Percentiles rank a stretch among this genome's conserved stretches.
Conservation (phyloP, 257 asterid species). For the Oldenlandia corymbosa region DNA sequence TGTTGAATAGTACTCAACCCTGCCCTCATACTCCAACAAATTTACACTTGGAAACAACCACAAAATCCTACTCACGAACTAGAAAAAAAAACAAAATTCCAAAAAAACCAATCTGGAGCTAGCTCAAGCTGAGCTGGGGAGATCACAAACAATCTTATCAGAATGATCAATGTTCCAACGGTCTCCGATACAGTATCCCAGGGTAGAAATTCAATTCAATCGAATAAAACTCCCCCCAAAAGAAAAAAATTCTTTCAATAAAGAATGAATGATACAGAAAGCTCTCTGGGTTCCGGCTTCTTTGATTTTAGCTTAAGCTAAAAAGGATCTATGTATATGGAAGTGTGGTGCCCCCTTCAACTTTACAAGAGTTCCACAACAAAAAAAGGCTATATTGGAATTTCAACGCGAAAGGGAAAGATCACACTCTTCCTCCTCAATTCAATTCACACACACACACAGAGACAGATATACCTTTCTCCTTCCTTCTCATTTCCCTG, state of each 20-base stretch:
- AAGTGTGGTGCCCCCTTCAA: neutral
- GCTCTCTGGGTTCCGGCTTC: neutral
- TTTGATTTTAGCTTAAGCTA: neutral
- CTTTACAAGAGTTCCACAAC: neutral
- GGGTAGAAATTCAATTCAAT: neutral
- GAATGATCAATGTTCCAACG: too few relatives aligned
- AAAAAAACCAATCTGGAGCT: neutral
- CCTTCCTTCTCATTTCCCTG: constrained; percentile 19
- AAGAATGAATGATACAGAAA: neutral
- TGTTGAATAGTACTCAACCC: constrained; percentile 82
- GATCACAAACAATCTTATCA: neutral
- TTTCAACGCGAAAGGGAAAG: constrained; percentile 56
- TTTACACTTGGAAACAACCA: neutral
- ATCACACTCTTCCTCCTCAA: constrained; percentile 27
- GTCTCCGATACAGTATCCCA: too few relatives aligned
- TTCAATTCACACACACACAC: constrained; percentile 34
- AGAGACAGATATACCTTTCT: constrained; percentile 18
- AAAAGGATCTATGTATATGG: neutral
- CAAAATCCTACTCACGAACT: too few relatives aligned
- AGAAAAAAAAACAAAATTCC: too few relatives aligned
- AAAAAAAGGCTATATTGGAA: constrained; percentile 11
- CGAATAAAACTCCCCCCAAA: too few relatives aligned
- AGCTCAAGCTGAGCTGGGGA: neutral
- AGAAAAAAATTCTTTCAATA: neutral
- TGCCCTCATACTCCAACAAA: constrained; percentile 58